These are phyloP conservation scores for Mrakia blollopis DNA, from an alignment of 768 basidiomycete genomes.

Conservation along the genomic window DNA sequence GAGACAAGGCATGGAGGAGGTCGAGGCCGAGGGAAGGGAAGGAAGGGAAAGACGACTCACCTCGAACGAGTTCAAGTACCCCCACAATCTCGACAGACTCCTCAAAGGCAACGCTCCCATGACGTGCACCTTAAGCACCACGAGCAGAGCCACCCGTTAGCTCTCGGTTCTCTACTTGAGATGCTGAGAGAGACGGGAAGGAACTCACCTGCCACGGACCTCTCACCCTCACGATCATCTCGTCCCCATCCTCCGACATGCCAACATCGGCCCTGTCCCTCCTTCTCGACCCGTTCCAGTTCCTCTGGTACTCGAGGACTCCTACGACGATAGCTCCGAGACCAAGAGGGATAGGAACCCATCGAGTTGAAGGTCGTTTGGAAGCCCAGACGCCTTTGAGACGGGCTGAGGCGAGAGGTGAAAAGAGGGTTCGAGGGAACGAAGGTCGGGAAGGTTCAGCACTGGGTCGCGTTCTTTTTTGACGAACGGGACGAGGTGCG, in stretches of 20 bases:
- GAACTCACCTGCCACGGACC: slow-evolving; percentile 80
- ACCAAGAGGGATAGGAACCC: slow-evolving; percentile 27
- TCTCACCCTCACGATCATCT: slow-evolving; percentile 64
- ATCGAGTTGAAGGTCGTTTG: slow-evolving; percentile 13
- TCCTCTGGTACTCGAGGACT: slow-evolving; percentile 21
- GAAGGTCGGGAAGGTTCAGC: slow-evolving; percentile 16
- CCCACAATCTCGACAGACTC: slow-evolving; percentile 95
- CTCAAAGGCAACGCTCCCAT: slow-evolving; percentile 89
- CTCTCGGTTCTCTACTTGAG: not conserved
- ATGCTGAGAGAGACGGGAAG: slow-evolving; percentile 18
- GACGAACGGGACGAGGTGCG: not conserved
- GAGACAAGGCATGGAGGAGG: too few species aligned
- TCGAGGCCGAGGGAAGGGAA: not conserved
- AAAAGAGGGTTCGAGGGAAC: not conserved
- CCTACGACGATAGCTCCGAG: slow-evolving; percentile 24
- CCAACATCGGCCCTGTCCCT: slow-evolving; percentile 33
- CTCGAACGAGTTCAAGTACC: slow-evolving; percentile 86
- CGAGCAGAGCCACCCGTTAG: not conserved
- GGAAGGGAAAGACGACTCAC: slow-evolving; percentile 5
- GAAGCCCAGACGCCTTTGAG: slow-evolving; percentile 21
- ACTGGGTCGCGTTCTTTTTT: too few species aligned
- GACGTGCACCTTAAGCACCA: slow-evolving; percentile 67
- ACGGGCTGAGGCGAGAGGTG: slow-evolving; percentile 18
- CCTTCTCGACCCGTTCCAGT: slow-evolving; percentile 39
- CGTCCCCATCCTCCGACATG: slow-evolving; percentile 40